phyloP scores from a whole-genome alignment of 352 stramenopile genomes.

The Pythium biforme region DNA sequence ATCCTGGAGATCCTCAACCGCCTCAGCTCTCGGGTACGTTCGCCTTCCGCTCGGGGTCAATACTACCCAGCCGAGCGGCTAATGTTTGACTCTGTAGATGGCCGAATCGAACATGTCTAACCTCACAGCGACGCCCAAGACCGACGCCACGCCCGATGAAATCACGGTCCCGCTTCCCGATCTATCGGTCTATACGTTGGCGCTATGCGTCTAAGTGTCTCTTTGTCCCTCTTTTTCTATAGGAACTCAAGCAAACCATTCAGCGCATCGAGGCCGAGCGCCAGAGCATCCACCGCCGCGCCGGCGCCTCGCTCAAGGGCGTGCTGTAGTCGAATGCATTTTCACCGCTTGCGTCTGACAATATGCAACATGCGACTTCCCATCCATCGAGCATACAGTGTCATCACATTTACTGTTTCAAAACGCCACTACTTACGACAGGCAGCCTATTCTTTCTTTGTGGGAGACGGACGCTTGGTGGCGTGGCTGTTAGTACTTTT shows the following conservation, averaged over 20 bases:
- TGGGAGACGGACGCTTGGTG: background rate
- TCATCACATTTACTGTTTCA: constrained; percentile 3
- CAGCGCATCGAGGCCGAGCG: constrained; percentile 74
- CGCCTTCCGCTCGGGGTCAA: no score
- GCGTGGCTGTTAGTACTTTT: constrained; percentile 26
- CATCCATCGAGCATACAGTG: background rate
- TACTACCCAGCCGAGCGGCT: no score
- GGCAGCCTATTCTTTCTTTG: background rate
- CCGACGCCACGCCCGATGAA: constrained; percentile 73
- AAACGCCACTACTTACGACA: constrained; percentile 6
- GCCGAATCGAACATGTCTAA: constrained; percentile 87
- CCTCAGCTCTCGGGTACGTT: constrained; percentile 68
- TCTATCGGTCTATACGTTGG: background rate
- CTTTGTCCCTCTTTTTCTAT: background rate
- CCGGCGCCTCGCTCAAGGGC: constrained; percentile 76
- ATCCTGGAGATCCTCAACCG: constrained; percentile 89
- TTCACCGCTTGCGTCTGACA: background rate
- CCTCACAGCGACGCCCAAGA: constrained; percentile 73
- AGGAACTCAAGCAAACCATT: constrained; percentile 78
- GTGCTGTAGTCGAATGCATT: constrained; percentile 40
- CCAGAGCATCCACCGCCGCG: constrained; percentile 77
- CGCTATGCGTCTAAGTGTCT: no score
- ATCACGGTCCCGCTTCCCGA: constrained; percentile 43
- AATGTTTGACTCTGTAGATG: constrained; percentile 41
- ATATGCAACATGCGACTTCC: background rate